Base-by-base conservation (phyloP, 257 asterid species). In the Nicotiana tomentosiformis region DNA sequence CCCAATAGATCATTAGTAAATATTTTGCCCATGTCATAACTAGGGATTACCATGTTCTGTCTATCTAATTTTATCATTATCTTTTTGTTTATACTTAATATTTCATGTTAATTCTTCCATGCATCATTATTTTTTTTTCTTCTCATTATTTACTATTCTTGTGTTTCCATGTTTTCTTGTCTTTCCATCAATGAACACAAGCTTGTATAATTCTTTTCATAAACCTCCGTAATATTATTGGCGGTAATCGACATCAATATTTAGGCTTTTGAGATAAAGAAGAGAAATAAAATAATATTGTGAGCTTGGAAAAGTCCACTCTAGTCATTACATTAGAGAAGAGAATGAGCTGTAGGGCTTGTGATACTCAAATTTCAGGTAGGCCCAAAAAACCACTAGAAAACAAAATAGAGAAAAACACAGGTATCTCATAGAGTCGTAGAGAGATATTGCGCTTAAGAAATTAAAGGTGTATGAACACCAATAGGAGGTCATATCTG, bases 391-490 rank as follows among this genome's bases (percentile, higher is more conserved):
- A 55, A 51, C 46, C 82, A 60, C 76, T 37, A 81, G 62, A 33
- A 46, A 70, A 80, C 81, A 82, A 67, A 84, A 61, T 53, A 76
- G 29, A 77, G 83, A 65, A 46, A 70, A 23, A 56, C 65, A 16
- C 53, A 7, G 62, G 53, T 14, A 3, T 33, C 7, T 37, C 4
- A 12, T 26, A 49, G 65, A 29, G 17, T 51, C 57, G 3, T 12
- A 49, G 46, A 18, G 58, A 66, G 83, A 74, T 2, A 62, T 30
- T 15, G 26, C 3, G 15, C 26, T 17, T 55, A 43, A 66, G 77
- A 83, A 23, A 23, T 23, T 23, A 23, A 84, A 81, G 86, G 26
- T 4, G 88, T 90, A 58, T 87, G 92, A 85, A 85, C 85, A 53
- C 77, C 70, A 18, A 85, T 86, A 77, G 8, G 29, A 82, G 60